Conservation (phyloP, 257 asterid genomes). For the Penstemon davidsonii region DNA sequence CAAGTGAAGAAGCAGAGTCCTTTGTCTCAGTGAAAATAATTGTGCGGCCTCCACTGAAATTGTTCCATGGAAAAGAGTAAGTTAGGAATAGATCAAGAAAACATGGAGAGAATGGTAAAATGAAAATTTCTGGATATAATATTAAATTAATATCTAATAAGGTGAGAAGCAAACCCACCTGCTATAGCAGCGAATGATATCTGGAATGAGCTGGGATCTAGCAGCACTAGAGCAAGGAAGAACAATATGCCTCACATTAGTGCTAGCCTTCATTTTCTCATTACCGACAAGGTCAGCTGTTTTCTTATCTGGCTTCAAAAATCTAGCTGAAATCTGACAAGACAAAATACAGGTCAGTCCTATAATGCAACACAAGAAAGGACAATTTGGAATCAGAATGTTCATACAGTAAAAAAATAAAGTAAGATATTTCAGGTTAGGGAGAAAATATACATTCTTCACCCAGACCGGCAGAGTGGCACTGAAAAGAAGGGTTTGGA, state of each 20-base stretch:
- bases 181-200: constrained; percentile 86
- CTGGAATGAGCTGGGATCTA: constrained; percentile 90
- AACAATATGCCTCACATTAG: constrained; percentile 80
- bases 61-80: constrained; percentile 14
- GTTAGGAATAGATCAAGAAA: constrained; percentile 14
- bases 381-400: not conserved
- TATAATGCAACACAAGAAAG: not conserved
- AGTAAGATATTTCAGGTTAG: not conserved
- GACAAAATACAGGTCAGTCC: constrained; percentile 14
- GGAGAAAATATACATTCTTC: constrained; percentile 50
- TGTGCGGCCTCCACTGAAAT: constrained; percentile 86
- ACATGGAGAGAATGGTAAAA: not conserved
- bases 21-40: constrained; percentile 92
- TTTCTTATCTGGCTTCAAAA: constrained; percentile 76
- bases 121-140: not conserved
- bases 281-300: constrained; percentile 94
- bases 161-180: constrained; percentile 54
- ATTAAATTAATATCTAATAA: not conserved
- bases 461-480: constrained; percentile 95
- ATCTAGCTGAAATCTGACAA: constrained; percentile 65
- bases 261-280: constrained; percentile 97
- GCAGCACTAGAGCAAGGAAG: constrained; percentile 90
- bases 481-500: constrained; percentile 95
- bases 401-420: not conserved
- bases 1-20: constrained; percentile 83